Conservation (phyloP, 495 filamentous ascomycete genomes). For the Mytilinidion resinicola region DNA sequence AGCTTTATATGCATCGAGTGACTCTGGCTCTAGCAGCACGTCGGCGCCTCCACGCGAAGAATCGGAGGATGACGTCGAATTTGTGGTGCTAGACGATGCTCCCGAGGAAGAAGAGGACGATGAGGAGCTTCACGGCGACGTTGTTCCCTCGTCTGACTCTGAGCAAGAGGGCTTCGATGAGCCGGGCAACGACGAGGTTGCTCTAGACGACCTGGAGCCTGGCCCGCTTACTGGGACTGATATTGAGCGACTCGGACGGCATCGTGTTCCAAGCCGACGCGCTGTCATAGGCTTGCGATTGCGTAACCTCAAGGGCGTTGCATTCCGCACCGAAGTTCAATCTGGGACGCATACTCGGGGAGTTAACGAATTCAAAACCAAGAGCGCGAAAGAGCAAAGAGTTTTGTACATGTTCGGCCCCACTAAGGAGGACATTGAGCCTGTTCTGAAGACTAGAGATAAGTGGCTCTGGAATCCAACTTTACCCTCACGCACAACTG, state of each 20-base stretch:
- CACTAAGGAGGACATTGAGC: constrained; percentile 39
- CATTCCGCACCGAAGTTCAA: not conserved
- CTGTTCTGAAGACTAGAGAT: constrained; percentile 43
- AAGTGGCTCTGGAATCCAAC: constrained; percentile 45
- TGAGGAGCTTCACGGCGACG: not conserved
- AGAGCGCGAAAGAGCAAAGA: constrained; percentile 6
- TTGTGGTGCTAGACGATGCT: not conserved
- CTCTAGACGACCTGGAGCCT: not conserved
- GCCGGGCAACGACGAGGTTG: not conserved
- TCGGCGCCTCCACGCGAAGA: not conserved
- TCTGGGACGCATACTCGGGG: not conserved
- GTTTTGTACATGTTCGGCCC: constrained; percentile 19
- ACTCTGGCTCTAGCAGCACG: constrained; percentile 2
- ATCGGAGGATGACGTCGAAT: constrained; percentile 7
- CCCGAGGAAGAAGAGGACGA: not conserved
- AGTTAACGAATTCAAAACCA: constrained; percentile 1
- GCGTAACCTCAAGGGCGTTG: too few species aligned
- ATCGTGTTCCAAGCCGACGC: too few species aligned
- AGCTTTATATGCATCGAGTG: constrained; percentile 2
- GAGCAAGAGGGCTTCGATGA: not conserved
- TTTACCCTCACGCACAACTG: constrained; percentile 43
- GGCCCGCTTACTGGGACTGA: too few species aligned
- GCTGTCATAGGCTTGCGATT: too few species aligned
- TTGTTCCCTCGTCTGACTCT: not conserved
- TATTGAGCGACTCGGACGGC: too few species aligned